Base-by-base conservation (phyloP, 2,329 filamentous ascomycete genomes). In the Talaromyces sp. region DNA sequence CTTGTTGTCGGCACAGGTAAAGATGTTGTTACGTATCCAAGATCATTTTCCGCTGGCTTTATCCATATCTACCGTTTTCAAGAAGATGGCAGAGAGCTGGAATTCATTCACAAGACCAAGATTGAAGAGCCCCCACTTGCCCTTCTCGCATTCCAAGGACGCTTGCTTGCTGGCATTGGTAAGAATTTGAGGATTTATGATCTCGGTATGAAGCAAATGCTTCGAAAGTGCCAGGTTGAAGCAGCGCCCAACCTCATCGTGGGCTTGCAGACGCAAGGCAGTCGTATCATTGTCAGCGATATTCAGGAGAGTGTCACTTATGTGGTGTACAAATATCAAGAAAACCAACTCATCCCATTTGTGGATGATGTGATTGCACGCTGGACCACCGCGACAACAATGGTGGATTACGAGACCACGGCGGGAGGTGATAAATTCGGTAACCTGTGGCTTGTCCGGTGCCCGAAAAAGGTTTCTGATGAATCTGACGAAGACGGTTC, bases 361-460 rank as follows among this genome's bases (percentile, higher is more conserved):
- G 91, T 86, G 18, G 95, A 99, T 72, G 95, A 99, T 73, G 89
- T 88, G 6, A 84, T 97, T 65, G 84, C 92, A 58, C 87, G 95
- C 35, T 98, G 93, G 91, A 96, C 92, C 1, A 96, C 92, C 0
- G 90, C 90, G 68, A 89, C 90, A 0, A 85, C 92, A 2, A 96
- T 99, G 92, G 88, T 98, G 1, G 95, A 99, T 77, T 99, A 99
- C 76, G 95, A 99, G 74, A 96, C 95, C 1, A 87, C 91, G 25
- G 93, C 92, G 2, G 95, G 93, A 39, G 93, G 93, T 39, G 95
- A 99, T 80, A 98, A 97, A 73, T 99, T 99, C 68, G 96, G 95
- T 65, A 99, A 99, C 70, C 78, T 99, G 16, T 99, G 92, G 88
- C 85, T 99, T 50, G 83, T 99, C 33, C 89, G 95, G 55, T 95